A percentile compares a stretch with the other conserved stretches of the same genome.
Evolutionary conservation across 306 rosid species (phyloP).

Genomic region (Cucurbita moschata): DNA sequence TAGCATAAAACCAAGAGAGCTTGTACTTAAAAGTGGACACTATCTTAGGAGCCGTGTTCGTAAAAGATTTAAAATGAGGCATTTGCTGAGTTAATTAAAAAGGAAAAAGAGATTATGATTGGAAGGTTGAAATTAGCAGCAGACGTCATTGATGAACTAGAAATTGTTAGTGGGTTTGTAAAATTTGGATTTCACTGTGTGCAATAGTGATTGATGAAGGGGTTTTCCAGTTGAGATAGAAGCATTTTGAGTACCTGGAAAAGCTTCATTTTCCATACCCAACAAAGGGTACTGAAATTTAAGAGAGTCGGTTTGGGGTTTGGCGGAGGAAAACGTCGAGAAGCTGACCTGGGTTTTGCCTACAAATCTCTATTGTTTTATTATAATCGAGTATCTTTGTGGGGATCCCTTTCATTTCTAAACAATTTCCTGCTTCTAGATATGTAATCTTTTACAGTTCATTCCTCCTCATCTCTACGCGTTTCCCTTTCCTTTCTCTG

Average conservation of each 20-base stretch:
- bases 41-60: too few species aligned
- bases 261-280: neutral
- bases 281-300: neutral
- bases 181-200: neutral
- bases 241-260: neutral
- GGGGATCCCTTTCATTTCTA: neutral
- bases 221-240: neutral
- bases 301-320: neutral
- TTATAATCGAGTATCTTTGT: constrained; percentile 3
- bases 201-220: neutral
- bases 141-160: neutral
- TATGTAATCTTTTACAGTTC: constrained; percentile 60
- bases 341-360: neutral
- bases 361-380: neutral
- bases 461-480: constrained; percentile 64
- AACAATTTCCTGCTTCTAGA: constrained; percentile 22
- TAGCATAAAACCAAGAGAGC: too few species aligned
- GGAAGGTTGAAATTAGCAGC: neutral
- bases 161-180: neutral
- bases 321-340: neutral
- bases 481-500: constrained; percentile 30
- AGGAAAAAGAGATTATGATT: neutral
- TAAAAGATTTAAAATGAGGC: too few species aligned
- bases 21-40: too few species aligned
- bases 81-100: too few species aligned